Conservation (phyloP, 352 stramenopile genomes). For the Globisporangium camurandrum region DNA sequence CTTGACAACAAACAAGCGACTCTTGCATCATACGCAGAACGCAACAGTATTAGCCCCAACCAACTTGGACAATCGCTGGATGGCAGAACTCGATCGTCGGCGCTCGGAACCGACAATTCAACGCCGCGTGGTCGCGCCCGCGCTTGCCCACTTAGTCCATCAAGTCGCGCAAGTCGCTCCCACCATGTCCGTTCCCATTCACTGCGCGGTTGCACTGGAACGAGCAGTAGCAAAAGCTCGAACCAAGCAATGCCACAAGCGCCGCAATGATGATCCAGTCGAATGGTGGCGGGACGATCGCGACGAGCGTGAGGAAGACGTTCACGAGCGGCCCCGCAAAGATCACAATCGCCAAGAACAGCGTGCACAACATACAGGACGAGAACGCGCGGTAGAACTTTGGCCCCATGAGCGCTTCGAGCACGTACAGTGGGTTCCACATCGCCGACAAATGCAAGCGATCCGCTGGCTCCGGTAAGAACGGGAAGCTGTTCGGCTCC, state of each 20-base stretch:
- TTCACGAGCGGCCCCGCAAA: constrained; percentile 71
- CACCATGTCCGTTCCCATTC: constrained; percentile 7
- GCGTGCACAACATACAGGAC: constrained; percentile 47
- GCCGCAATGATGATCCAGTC: constrained; percentile 54
- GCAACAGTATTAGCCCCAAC: no score
- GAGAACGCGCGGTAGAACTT: constrained; percentile 67
- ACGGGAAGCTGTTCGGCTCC: constrained; percentile 77
- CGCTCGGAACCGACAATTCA: no score
- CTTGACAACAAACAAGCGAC: no score
- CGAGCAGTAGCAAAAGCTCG: constrained; percentile 35
- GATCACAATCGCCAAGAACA: constrained; percentile 50
- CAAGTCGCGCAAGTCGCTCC: neutral
- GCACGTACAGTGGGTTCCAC: constrained; percentile 78
- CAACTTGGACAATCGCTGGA: no score
- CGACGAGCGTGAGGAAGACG: constrained; percentile 52
- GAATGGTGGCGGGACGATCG: constrained; percentile 50
- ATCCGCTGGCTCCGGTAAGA: constrained; percentile 60
- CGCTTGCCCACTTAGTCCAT: no score
- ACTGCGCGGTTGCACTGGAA: constrained; percentile 54
- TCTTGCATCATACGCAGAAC: no score
- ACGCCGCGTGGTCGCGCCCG: no score
- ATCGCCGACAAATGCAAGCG: constrained; percentile 69
- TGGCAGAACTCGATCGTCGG: no score
- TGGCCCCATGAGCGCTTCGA: constrained; percentile 67
- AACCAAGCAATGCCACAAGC: constrained; percentile 27